Conservation (phyloP, 192 early-diverging fungal genomes). For the Backusella circina region DNA sequence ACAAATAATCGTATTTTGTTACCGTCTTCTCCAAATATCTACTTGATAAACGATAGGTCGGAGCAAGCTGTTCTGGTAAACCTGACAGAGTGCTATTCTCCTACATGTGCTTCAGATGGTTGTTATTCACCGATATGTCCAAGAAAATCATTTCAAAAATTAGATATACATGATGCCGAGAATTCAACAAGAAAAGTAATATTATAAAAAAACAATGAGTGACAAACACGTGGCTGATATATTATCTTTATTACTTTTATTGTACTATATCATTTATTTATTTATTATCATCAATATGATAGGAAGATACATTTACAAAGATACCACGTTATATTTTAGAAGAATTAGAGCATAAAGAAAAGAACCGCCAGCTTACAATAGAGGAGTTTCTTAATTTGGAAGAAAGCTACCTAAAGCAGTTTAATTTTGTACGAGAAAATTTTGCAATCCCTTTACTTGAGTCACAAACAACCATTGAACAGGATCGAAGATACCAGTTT, state of each 20-base stretch:
- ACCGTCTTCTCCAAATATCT: conserved; percentile 1
- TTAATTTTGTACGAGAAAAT: not conserved
- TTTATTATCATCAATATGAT: not conserved
- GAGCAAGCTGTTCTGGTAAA: not conserved
- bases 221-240: not conserved
- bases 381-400: not conserved
- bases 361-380: not conserved
- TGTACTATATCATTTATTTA: not conserved
- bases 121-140: conserved; percentile 3
- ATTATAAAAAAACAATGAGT: not conserved
- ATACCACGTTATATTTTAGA: conserved; percentile 8
- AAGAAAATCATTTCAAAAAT: not conserved
- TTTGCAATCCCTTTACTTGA: not conserved
- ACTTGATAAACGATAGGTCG: not conserved
- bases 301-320: conserved; percentile 2
- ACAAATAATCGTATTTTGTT: not conserved
- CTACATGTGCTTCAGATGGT: not conserved
- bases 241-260: not conserved
- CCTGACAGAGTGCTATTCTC: not conserved
- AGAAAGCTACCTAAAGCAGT: not conserved
- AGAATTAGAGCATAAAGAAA: conserved; percentile 1
- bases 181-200: not conserved
- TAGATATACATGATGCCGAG: not conserved
- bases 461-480: conserved; percentile 9
- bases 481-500: not conserved